Percentiles rank a stretch among this genome's conserved stretches.
phyloP scores from a whole-genome alignment of 768 basidiomycete species.

The Trametes cingulata region DNA sequence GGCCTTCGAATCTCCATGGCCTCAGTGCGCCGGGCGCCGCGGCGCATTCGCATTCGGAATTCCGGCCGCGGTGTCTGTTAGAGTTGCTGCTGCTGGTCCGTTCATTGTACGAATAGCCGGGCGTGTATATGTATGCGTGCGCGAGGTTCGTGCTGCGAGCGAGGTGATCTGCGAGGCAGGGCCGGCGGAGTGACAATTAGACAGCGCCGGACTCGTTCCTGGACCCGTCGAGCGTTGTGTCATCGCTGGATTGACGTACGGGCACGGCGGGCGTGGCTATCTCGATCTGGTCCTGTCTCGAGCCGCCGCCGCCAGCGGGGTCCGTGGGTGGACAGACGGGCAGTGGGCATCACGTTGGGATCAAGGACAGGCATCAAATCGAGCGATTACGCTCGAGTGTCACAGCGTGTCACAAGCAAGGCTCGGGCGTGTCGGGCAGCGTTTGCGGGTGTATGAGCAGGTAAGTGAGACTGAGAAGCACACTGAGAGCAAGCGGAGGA shows the following conservation, averaged over 20 bases:
- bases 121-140: neutral
- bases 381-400: conserved; percentile 7
- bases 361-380: conserved; percentile 11
- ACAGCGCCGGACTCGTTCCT: neutral
- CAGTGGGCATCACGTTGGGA: conserved; percentile 13
- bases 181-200: neutral
- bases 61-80: neutral
- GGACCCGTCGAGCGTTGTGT: neutral
- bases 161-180: neutral
- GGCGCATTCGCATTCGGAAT: conserved; percentile 1
- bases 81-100: neutral
- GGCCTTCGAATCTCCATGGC: neutral
- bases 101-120: conserved; percentile 6
- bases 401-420: conserved; percentile 12
- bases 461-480: neutral
- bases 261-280: too few species aligned
- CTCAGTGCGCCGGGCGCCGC: neutral
- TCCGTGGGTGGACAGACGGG: neutral
- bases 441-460: neutral
- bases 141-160: neutral
- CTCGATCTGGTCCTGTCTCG: neutral
- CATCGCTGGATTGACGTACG: too few species aligned
- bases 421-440: conserved; percentile 1
- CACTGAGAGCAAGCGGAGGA: too few species aligned
- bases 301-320: neutral